phyloP scores from a whole-genome alignment of 257 asterid species.

The Thymus quinquecostatus region DNA sequence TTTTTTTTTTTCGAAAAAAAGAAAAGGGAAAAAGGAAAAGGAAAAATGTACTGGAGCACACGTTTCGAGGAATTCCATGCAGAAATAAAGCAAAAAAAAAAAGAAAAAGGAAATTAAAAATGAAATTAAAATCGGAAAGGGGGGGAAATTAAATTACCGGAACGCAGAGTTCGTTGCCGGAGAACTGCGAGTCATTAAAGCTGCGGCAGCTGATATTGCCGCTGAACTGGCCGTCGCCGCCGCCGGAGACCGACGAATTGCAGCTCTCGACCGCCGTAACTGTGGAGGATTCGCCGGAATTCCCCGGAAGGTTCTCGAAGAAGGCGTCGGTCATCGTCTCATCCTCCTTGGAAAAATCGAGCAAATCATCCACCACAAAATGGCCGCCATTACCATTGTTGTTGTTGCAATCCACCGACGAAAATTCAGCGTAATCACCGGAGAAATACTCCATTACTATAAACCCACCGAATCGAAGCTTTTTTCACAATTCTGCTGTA shows the following conservation, averaged over 20 bases:
- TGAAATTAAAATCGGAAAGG: not conserved
- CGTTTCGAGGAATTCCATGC: constrained; percentile 45
- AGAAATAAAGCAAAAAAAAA: constrained; percentile 20
- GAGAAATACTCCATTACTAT: constrained; percentile 48
- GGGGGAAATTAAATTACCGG: constrained; percentile 57
- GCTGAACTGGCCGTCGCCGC: constrained; percentile 59
- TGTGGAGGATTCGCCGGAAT: constrained; percentile 75
- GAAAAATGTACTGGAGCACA: constrained; percentile 32
- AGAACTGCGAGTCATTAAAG: constrained; percentile 66
- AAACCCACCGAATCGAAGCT: constrained; percentile 3
- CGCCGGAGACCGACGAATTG: constrained; percentile 77
- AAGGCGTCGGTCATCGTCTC: constrained; percentile 82
- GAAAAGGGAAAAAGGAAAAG: not conserved
- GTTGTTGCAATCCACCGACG: constrained; percentile 39
- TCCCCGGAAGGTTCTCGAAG: constrained; percentile 60
- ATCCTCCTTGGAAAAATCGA: constrained; percentile 87
- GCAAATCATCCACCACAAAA: constrained; percentile 79
- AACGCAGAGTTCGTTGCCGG: constrained; percentile 82
- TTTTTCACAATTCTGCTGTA: constrained; percentile 21
- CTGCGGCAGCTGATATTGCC: constrained; percentile 85
- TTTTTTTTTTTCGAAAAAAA: no score
- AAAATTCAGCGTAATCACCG: constrained; percentile 46
- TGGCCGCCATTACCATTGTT: constrained; percentile 38
- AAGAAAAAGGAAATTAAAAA: not conserved
- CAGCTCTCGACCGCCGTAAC: constrained; percentile 81